Evolutionary conservation across 2,329 filamentous ascomycete species (phyloP), one percentile per base, ranked within the genome.

Genomic region (Pseudovirgaria hyperparasitica): DNA sequence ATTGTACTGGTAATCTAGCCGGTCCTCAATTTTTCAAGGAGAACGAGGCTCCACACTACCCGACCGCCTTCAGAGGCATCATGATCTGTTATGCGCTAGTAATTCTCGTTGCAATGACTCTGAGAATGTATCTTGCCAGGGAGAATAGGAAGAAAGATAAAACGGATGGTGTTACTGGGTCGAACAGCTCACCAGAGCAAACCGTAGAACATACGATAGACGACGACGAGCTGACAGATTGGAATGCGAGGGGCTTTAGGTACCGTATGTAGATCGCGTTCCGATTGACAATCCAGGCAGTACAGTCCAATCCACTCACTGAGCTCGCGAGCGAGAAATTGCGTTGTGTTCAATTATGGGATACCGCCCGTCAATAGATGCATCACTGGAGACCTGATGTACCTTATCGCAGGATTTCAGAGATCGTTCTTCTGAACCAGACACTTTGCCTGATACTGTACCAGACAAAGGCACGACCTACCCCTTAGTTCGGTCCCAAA

Each of bases 71-170:
- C 18, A 16, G 33, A 10, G 36, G 34, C 21, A 46, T 58, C 19
- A 41, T 50, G 6, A 43, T 47, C 1, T 54, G 47, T 26, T 46
- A 48, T 12, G 42, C 41, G 7, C 41, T 52, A 1, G 46, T 49
- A 0, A 36, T 52, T 0, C 38, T 57, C n/a, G 50, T 5, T 42
- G 33, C 38, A 1, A 17, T 40, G 1, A 21, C 34, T 5, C 19
- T 44, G 24, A 32, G 43, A 19, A 31, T 26, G 16, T 43, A 42
- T 22, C 23, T 44, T 15, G 31, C 39, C 19, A 37, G 36, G 35
- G 15, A 39, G 11, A 44, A 45, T 15, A 24, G 10, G 16, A 44
- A 36, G 30, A 37, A 38, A 23, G 39, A 43, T 20, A 21, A 25
- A 2, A 33, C 40, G 12, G 36, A 40, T 17, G 33, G 37, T 10